A percentile compares a stretch with the other conserved stretches of the same genome.
phyloP scores from a whole-genome alignment of 177 flowering plant genomes.

The Tripterygium wilfordii region DNA sequence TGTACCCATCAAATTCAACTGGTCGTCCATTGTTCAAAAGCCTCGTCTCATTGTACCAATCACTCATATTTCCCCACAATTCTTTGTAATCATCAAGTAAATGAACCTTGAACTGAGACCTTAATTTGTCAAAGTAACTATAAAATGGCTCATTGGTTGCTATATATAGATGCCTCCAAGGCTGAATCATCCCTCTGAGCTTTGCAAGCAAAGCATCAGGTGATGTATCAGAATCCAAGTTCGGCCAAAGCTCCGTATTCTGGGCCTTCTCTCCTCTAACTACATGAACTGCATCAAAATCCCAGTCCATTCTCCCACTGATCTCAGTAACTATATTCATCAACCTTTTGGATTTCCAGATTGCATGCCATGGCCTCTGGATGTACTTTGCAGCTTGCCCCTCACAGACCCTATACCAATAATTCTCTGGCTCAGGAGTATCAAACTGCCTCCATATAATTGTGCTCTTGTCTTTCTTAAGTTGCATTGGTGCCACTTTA shows the following conservation, averaged over 20 bases:
- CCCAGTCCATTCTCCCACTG: slow-evolving; percentile 91
- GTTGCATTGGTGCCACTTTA: slow-evolving; percentile 82
- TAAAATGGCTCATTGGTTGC: slow-evolving; percentile 91
- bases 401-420: slow-evolving; percentile 97
- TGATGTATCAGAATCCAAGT: slow-evolving; percentile 78
- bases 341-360: slow-evolving; percentile 92
- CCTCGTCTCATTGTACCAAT: slow-evolving; percentile 88
- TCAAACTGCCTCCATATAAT: slow-evolving; percentile 91
- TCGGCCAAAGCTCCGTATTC: slow-evolving; percentile 88
- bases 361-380: slow-evolving; percentile 88
- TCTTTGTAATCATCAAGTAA: slow-evolving; percentile 86
- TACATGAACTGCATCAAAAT: slow-evolving; percentile 94
- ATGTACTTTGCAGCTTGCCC: slow-evolving; percentile 75
- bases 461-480: slow-evolving; percentile 67
- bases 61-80: slow-evolving; percentile 79
- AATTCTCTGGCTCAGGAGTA: slow-evolving; percentile 88
- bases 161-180: slow-evolving; percentile 72
- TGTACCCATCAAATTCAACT: slow-evolving; percentile 92
- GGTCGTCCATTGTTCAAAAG: slow-evolving; percentile 53
- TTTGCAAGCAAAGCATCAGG: slow-evolving; percentile 64
- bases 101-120: slow-evolving; percentile 75
- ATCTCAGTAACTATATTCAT: slow-evolving; percentile 93
- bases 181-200: slow-evolving; percentile 46
- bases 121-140: slow-evolving; percentile 77
- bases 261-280: slow-evolving; percentile 89